Evolutionary conservation across 2,329 filamentous ascomycete species (phyloP), one percentile per base, ranked within the genome.

Genomic region (Cladosporium austrohemisphaericum): DNA sequence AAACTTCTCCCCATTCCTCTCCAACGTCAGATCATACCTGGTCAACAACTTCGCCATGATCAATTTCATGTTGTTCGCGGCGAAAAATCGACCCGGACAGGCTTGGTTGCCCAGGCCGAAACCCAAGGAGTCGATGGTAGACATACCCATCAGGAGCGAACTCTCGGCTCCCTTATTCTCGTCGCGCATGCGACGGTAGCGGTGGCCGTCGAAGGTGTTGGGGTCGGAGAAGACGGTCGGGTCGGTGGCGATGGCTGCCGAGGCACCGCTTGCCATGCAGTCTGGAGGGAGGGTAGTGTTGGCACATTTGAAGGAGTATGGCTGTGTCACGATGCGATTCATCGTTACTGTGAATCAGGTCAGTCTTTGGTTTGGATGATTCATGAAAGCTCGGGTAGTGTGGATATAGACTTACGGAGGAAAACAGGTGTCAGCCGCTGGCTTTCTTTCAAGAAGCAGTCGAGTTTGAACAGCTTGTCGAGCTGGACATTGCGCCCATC

Each of bases 41-140:
- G 26, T 29, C 26, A 29, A 29, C n/a, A 29, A 9, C 26, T 29
- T 29, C 26, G 26, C 26, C 26, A 29, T 29, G 26, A 29, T 46
- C 22, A 63, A 46, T 40, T 64, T 64, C 26, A 62, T 51, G 19
- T 58, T 53, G 29, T 57, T 55, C 4, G 44, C 29, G 13, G 55
- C 61, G 22, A 64, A 57, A 47, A 62, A 63, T 16, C 61, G 47
- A 3, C 61, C 61, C 4, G 61, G 60, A 40, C 61, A 59, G 9
- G 53, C 57, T 28, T 62, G 58, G n/a, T 47, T 43, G 18, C 61
- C 60, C 13, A 51, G 40, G 14, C 57, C 58, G 47, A 58, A 61
- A 4, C 31, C 52, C 18, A 60, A 16, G 37, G 14, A 19, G 22
- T 26, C 26, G 26, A 29, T 36, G 33, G 33, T 11, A 20, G 14